Evolutionary conservation across 2,329 filamentous ascomycete genomes (phyloP).

Genomic region (Geosmithia morbida): DNA sequence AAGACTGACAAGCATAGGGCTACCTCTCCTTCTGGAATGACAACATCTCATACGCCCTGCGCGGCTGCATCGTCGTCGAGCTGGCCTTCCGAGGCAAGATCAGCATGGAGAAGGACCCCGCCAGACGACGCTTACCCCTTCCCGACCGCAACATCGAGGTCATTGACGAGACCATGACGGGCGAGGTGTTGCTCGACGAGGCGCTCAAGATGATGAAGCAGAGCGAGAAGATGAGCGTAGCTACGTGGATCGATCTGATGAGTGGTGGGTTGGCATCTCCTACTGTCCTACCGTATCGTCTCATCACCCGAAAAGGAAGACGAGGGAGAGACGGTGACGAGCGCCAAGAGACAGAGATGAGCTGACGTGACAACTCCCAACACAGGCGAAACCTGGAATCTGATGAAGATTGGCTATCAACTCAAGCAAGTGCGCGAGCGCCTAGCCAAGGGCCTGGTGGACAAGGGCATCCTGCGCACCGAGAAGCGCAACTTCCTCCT

Average conservation of each 20-base stretch:
- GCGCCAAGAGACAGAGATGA: background rate
- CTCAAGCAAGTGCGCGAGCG: constrained; percentile 98
- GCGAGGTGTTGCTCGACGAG: constrained; percentile 93
- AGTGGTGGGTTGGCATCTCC: constrained; percentile 63
- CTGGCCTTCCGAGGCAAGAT: constrained; percentile 90
- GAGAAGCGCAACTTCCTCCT: constrained; percentile 99
- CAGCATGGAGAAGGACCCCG: constrained; percentile 96
- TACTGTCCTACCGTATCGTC: background rate
- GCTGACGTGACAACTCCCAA: background rate
- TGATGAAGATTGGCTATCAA: constrained; percentile 99
- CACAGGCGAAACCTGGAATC: constrained; percentile 93
- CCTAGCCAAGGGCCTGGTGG: constrained; percentile 89
- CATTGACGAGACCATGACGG: constrained; percentile 88
- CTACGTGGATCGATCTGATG: constrained; percentile 98
- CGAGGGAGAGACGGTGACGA: background rate
- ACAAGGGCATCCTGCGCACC: constrained; percentile 95
- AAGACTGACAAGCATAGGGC: constrained; percentile 42
- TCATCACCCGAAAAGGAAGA: background rate
- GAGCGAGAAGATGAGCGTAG: constrained; percentile 99
- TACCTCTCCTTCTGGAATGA: constrained; percentile 99
- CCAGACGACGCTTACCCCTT: constrained; percentile 79
- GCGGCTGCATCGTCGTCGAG: constrained; percentile 97
- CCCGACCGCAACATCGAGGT: constrained; percentile 94
- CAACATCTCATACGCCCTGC: constrained; percentile 95
- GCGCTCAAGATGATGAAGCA: constrained; percentile 99